Evolutionary conservation across 2,329 filamentous ascomycete species (phyloP).

Genomic region (Cladobotryum protrusum): DNA sequence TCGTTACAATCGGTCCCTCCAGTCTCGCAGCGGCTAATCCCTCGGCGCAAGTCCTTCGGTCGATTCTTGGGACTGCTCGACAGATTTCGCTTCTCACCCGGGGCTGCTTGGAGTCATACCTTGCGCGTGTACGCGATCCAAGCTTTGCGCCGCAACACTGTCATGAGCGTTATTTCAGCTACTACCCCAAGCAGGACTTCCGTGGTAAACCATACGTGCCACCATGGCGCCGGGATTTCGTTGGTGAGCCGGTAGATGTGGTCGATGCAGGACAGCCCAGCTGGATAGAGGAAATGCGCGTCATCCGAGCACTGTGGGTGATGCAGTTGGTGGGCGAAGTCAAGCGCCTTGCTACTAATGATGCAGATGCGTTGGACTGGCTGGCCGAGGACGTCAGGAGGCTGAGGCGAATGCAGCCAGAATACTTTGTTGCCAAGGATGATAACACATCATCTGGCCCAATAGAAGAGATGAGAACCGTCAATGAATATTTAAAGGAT

Average conservation of each 20-base stretch:
- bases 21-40: neutral
- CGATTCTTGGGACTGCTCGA: conserved; percentile 13
- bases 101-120: conserved; percentile 15
- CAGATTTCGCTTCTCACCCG: conserved; percentile 16
- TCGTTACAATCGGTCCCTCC: neutral
- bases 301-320: conserved; percentile 15
- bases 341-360: neutral
- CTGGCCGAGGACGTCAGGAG: conserved; percentile 9
- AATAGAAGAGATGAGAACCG: too few relatives aligned
- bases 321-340: conserved; percentile 15
- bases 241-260: neutral
- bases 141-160: conserved; percentile 13
- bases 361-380: neutral
- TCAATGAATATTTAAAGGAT: too few relatives aligned
- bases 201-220: neutral
- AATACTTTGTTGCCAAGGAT: neutral
- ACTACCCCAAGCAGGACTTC: neutral
- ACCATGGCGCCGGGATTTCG: conserved; percentile 11
- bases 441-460: too few relatives aligned
- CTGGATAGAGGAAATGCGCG: conserved; percentile 22
- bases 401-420: neutral
- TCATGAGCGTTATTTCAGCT: neutral
- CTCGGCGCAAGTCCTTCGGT: conserved; percentile 11
- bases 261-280: conserved; percentile 12
- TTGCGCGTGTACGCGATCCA: conserved; percentile 8